Percentiles rank a stretch among this genome's conserved stretches.
These are phyloP conservation scores for Phytophthora cactorum DNA, from an alignment of 352 stramenopile species.

Conservation along the genomic window DNA sequence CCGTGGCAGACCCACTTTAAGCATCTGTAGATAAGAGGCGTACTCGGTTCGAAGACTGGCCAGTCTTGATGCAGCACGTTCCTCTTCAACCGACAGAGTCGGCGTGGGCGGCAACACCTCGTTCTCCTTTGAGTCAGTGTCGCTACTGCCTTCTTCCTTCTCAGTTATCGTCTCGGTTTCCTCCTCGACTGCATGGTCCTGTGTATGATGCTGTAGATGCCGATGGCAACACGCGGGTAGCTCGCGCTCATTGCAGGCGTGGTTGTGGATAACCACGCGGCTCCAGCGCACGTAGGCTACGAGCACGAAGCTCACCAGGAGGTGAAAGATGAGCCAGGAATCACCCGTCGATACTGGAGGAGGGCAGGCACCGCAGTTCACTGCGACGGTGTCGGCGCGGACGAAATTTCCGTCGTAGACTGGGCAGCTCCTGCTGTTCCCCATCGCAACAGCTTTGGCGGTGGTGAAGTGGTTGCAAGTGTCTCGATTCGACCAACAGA, in stretches of 20 bases:
- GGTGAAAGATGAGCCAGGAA: constrained; percentile 45
- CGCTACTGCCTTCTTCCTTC: not conserved
- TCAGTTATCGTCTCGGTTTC: constrained; percentile 4
- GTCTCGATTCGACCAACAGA: constrained; percentile 9
- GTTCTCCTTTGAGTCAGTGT: constrained; percentile 16
- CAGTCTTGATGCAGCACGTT: constrained; percentile 19
- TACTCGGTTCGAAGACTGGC: constrained; percentile 33
- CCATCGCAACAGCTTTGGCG: constrained; percentile 16
- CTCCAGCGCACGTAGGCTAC: constrained; percentile 52
- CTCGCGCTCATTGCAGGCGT: constrained; percentile 28
- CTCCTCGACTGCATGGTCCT: constrained; percentile 10
- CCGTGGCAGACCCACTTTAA: constrained; percentile 73
- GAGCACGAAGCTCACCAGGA: constrained; percentile 50
- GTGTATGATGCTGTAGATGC: constrained; percentile 18
- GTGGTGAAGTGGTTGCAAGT: not conserved
- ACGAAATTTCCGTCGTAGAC: constrained; percentile 38
- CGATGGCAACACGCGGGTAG: constrained; percentile 25
- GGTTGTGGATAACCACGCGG: constrained; percentile 36
- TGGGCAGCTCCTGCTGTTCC: constrained; percentile 22
- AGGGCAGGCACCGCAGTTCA: constrained; percentile 24
- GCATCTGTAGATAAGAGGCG: constrained; percentile 75
- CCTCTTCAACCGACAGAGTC: constrained; percentile 10
- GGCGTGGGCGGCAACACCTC: constrained; percentile 15
- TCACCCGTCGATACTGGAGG: constrained; percentile 12
- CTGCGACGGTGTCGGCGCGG: constrained; percentile 22